Evolutionary conservation across 306 rosid genomes (phyloP), one percentile per base, ranked within the genome.

Genomic region (Cucumis hystrix): DNA sequence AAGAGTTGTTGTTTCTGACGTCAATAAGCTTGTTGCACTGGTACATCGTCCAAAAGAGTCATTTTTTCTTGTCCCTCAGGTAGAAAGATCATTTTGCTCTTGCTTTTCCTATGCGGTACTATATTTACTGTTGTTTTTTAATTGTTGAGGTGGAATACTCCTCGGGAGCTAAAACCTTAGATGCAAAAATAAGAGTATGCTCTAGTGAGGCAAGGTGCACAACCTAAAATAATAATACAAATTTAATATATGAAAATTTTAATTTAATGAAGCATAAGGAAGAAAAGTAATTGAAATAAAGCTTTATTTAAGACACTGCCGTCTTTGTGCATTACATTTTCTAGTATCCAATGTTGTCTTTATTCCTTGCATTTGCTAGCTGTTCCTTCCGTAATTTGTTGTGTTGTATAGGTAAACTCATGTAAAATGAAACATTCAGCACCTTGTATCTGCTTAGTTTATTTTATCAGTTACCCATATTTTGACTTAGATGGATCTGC

Each of bases 21-120:
- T 86, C 70, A 87, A 81, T 77, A 83, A 80, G 23, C 89, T 87
- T 84, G 92, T 90, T 75, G 93, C 97, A 78, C 93, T 92, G 74
- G 92, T 92, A 84, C 98, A 95, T 86, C 93, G 98, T 76, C 93
- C 96, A 30, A 89, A 82, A 0, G 98, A 95, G 85, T 90, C 93
- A 0, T 90, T 88, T 84, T 95, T 89, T 76, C 92, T 95, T 80
- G 63, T 89, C 71, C 98, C 97, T 30, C 85, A 85, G 96, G 98
- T 95, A 65, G 16, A 56, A 61, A 76, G 67, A 78, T 80, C 58
- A 67, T 73, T 73, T 61, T 47, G 8, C 66, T 58, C 65, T 17
- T 70, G 37, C 77, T 39, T 39, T 39, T 33, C 9, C 23, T 45
- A 72, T 45, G 62, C 56, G n/a, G 16, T 13, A 51, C 60, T 15